These are phyloP conservation scores for Ustilago tritici DNA, from an alignment of 1,284 basidiomycete species.

Conservation along the genomic window DNA sequence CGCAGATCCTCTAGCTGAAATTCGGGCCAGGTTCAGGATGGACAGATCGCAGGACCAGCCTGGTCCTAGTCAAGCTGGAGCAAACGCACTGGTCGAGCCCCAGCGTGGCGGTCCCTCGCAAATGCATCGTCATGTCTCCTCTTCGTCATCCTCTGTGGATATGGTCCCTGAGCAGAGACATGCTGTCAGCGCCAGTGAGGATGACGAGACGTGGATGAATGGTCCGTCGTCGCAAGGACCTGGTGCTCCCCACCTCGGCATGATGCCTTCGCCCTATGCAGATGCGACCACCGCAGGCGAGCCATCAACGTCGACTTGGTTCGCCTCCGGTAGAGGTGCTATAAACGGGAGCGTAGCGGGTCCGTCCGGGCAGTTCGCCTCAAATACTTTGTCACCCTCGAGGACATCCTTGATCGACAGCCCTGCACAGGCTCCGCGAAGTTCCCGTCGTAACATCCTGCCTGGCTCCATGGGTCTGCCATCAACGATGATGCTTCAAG, in stretches of 20 bases:
- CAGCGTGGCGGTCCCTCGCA: slow-evolving; percentile 19
- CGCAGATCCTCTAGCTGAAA: background rate
- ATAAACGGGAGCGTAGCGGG: background rate
- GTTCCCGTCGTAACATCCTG: slow-evolving; percentile 24
- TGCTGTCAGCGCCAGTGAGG: slow-evolving; percentile 20
- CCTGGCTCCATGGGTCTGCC: slow-evolving; percentile 51
- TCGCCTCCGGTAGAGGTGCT: slow-evolving; percentile 8
- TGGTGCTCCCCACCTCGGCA: slow-evolving; percentile 30
- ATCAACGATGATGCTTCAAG: slow-evolving; percentile 35
- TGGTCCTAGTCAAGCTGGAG: background rate
- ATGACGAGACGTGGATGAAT: slow-evolving; percentile 25
- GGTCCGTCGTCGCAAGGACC: slow-evolving; percentile 10
- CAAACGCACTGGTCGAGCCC: slow-evolving; percentile 2
- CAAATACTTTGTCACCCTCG: slow-evolving; percentile 25
- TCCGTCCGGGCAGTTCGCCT: slow-evolving; percentile 3
- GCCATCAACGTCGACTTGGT: slow-evolving; percentile 31
- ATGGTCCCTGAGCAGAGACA: slow-evolving; percentile 18
- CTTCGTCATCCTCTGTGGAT: slow-evolving; percentile 20
- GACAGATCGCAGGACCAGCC: slow-evolving; percentile 9
- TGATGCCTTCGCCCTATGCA: slow-evolving; percentile 36
- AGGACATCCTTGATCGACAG: slow-evolving; percentile 21
- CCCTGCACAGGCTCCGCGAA: slow-evolving; percentile 19
- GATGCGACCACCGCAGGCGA: slow-evolving; percentile 4
- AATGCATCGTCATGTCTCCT: slow-evolving; percentile 24
- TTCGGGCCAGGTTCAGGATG: slow-evolving; percentile 1